These are phyloP conservation scores for Xylariaceae sp. DNA, from an alignment of 2,329 filamentous ascomycete genomes.

Conservation along the genomic window DNA sequence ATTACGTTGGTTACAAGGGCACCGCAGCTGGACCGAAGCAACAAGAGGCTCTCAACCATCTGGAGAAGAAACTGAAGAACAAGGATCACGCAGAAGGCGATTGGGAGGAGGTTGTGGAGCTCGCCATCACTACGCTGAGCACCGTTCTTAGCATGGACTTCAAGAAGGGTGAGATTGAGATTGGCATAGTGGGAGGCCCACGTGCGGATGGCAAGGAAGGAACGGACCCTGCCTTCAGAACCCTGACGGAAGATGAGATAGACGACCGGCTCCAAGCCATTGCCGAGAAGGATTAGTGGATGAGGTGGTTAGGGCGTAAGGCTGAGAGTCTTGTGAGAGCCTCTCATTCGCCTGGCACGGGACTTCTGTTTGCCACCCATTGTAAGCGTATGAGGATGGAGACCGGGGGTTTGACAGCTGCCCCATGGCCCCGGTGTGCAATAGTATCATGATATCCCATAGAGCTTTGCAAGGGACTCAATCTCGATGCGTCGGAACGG, in stretches of 20 bases:
- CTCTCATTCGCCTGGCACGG: conserved; percentile 17
- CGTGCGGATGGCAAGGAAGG: conserved; percentile 79
- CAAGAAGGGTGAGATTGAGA: conserved; percentile 98
- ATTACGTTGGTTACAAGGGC: conserved; percentile 98
- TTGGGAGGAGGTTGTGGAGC: conserved; percentile 97
- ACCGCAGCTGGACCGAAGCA: conserved; percentile 97
- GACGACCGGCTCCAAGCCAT: conserved; percentile 97
- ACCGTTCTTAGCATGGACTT: conserved; percentile 98
- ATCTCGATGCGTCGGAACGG: conserved; percentile 8
- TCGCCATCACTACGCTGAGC: conserved; percentile 92
- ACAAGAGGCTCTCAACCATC: conserved; percentile 95
- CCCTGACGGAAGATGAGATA: conserved; percentile 94
- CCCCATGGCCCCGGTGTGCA: conserved; percentile 19
- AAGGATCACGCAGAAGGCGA: conserved; percentile 88
- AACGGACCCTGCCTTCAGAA: conserved; percentile 75
- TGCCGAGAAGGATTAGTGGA: conserved; percentile 88
- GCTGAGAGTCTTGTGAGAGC: conserved; percentile 18
- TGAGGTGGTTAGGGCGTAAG: conserved; percentile 24
- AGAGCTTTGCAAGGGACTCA: conserved; percentile 15
- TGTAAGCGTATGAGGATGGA: conserved; percentile 13
- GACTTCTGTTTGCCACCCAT: conserved; percentile 11
- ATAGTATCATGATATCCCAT: conserved; percentile 23
- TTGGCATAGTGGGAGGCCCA: conserved; percentile 93
- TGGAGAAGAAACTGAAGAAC: conserved; percentile 99
- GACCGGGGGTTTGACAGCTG: conserved; percentile 12